Evolutionary conservation across 1,284 basidiomycete species (phyloP).

Genomic region (Inonotus hispidus): DNA sequence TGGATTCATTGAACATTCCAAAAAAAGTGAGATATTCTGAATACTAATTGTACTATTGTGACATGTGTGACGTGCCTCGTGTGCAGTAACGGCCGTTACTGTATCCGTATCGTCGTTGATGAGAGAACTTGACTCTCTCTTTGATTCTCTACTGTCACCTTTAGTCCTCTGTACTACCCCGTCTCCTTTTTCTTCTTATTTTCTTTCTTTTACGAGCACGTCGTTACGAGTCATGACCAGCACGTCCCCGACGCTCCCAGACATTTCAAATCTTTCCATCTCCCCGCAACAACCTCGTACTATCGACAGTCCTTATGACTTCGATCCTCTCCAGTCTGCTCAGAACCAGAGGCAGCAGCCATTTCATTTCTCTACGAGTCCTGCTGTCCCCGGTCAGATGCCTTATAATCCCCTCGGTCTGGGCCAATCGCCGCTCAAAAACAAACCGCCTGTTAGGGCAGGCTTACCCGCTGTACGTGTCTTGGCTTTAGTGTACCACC

Average conservation of each 20-base stretch:
- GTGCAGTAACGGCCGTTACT: background rate
- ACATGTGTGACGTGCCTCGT: background rate
- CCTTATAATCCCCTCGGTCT: slow-evolving; percentile 56
- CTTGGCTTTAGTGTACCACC: slow-evolving; percentile 20
- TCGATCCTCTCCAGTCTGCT: slow-evolving; percentile 49
- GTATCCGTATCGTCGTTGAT: background rate
- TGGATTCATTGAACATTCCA: no score
- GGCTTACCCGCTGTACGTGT: slow-evolving; percentile 64
- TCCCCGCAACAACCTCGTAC: slow-evolving; percentile 62
- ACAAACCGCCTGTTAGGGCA: slow-evolving; percentile 53
- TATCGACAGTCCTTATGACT: slow-evolving; percentile 75
- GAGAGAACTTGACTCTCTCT: background rate
- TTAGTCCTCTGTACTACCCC: background rate
- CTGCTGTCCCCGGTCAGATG: slow-evolving; percentile 57
- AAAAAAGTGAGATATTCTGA: no score
- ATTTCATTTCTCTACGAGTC: slow-evolving; percentile 66
- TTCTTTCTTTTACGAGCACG: slow-evolving; percentile 27
- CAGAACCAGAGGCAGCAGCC: slow-evolving; percentile 41
- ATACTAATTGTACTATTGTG: background rate
- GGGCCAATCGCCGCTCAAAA: slow-evolving; percentile 66
- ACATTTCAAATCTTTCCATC: slow-evolving; percentile 70
- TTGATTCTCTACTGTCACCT: slow-evolving; percentile 1
- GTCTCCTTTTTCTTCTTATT: slow-evolving; percentile 27
- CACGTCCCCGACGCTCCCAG: slow-evolving; percentile 55
- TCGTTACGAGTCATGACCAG: slow-evolving; percentile 55